These are phyloP conservation scores for Schoenoplectus triqueter DNA, from an alignment of 202 grass and related monocot genomes.

Conservation along the genomic window DNA sequence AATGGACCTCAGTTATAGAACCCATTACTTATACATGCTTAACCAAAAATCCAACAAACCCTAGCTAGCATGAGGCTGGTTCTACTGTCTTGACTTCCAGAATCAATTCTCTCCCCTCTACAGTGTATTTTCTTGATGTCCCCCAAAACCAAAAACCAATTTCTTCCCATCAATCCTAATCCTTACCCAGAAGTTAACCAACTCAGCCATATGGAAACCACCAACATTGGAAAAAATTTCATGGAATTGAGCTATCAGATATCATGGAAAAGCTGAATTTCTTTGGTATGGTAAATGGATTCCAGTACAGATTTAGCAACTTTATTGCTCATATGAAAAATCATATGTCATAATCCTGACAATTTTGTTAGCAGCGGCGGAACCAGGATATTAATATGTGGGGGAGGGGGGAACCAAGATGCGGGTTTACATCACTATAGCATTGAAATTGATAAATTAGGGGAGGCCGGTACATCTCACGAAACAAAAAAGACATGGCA, in stretches of 20 bases:
- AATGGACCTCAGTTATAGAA: background rate
- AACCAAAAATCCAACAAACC: constrained; percentile 9
- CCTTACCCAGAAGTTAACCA: background rate
- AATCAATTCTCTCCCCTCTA: background rate
- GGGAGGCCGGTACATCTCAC: too few relatives aligned
- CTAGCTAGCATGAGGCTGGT: background rate
- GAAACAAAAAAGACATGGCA: too few relatives aligned
- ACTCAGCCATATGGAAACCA: background rate
- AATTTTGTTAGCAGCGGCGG: background rate
- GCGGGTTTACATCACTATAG: too few relatives aligned
- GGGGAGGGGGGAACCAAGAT: too few relatives aligned
- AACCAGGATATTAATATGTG: too few relatives aligned
- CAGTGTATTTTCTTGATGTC: background rate
- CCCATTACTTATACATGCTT: background rate
- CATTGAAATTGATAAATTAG: too few relatives aligned
- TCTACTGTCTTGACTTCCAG: background rate
- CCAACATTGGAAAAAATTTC: background rate
- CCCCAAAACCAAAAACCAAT: background rate
- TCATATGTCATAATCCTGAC: constrained; percentile 5
- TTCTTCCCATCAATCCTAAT: background rate
- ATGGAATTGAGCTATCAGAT: too few relatives aligned
- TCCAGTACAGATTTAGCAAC: background rate
- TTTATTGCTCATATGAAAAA: background rate
- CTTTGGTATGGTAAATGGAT: background rate
- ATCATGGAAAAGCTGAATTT: background rate